A percentile compares a stretch with the other conserved stretches of the same genome.
phyloP scores from a whole-genome alignment of 176 grass and related monocot genomes.

The bread wheat (Triticum aestivum) region DNA sequence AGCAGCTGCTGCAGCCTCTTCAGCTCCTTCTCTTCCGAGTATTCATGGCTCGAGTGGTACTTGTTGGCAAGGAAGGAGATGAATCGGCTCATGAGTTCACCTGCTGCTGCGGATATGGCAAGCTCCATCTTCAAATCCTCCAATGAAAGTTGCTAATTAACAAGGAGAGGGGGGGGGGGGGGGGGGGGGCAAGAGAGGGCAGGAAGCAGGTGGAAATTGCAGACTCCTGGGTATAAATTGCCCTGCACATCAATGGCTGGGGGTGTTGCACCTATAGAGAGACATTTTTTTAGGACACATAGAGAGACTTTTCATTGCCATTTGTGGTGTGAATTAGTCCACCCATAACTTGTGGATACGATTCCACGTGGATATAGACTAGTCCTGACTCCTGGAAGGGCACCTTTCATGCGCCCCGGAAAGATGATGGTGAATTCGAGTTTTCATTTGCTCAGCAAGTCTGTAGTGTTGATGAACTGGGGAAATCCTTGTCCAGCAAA shows the following conservation, averaged over 20 bases:
- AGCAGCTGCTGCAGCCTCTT: not conserved
- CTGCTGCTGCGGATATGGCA: too few relatives aligned
- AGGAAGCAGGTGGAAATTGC: not conserved
- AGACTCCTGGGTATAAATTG: not conserved
- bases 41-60: too few relatives aligned
- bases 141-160: too few relatives aligned
- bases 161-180: too few relatives aligned
- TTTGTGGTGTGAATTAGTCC: not conserved
- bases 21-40: not conserved
- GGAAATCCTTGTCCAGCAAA: too few relatives aligned
- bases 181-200: not conserved
- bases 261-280: not conserved
- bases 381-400: not conserved
- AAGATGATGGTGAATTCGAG: too few relatives aligned
- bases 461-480: too few relatives aligned
- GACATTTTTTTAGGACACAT: not conserved
- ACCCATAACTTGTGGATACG: not conserved
- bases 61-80: too few relatives aligned
- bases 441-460: too few relatives aligned
- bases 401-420: not conserved
- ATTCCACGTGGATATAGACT: not conserved
- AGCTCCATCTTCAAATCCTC: too few relatives aligned
- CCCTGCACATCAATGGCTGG: not conserved
- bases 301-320: not conserved
- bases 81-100: too few relatives aligned